These are phyloP conservation scores for Pyronema domesticum DNA, from an alignment of 495 filamentous ascomycete species.

Conservation along the genomic window DNA sequence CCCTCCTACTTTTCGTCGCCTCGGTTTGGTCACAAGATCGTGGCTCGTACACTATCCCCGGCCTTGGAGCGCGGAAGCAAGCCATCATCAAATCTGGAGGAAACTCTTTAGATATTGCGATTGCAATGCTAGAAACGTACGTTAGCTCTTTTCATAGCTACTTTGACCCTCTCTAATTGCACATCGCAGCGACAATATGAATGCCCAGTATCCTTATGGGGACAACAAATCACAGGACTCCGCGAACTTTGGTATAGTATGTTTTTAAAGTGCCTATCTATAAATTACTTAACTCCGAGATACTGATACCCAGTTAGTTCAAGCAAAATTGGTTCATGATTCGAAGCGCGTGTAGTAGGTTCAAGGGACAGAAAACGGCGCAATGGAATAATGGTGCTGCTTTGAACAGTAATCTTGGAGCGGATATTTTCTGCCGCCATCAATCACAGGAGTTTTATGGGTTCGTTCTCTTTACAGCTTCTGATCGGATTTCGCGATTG, in stretches of 20 bases:
- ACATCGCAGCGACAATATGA: constrained; percentile 23
- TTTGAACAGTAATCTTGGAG: constrained; percentile 11
- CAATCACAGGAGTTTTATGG: constrained; percentile 16
- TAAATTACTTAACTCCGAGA: no score
- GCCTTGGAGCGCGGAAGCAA: constrained; percentile 27
- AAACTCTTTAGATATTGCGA: constrained; percentile 28
- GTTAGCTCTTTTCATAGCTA: background rate
- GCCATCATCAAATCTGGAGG: constrained; percentile 25
- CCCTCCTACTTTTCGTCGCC: no score
- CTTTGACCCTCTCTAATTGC: background rate
- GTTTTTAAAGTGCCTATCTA: constrained; percentile 14
- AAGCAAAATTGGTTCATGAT: constrained; percentile 29
- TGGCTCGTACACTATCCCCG: constrained; percentile 19
- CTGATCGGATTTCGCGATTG: background rate
- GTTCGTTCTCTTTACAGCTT: background rate
- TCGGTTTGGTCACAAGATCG: no score
- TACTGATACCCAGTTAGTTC: background rate
- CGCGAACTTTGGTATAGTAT: constrained; percentile 27
- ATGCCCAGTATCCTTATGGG: constrained; percentile 26
- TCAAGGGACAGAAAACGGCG: constrained; percentile 11
- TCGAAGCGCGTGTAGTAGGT: constrained; percentile 9
- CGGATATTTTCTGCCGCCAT: constrained; percentile 13
- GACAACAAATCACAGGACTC: constrained; percentile 12
- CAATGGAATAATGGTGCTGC: constrained; percentile 16
- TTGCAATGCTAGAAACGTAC: constrained; percentile 31